Evolutionary conservation across 164 flowering plant species (phyloP), one percentile per base, ranked within the genome.

Genomic region (Chimonanthus praecox): DNA sequence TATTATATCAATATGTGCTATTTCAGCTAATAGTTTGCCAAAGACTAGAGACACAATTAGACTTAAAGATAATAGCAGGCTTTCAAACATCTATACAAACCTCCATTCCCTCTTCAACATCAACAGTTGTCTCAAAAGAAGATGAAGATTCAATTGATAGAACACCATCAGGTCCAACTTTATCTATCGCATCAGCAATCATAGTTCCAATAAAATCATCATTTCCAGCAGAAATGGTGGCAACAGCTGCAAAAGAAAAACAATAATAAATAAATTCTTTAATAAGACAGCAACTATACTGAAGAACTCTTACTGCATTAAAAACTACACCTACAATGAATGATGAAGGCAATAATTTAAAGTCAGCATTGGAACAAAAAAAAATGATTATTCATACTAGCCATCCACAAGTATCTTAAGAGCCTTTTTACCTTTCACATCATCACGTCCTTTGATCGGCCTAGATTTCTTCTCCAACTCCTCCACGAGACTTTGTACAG

Each of bases 61-160:
- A 20, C 7, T 20, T 8, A 1, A 64, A 65, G 33, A 67, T 44
- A 74, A 9, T 18, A 3, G 2, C 18, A 66, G 6, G 45, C 44
- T 44, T 43, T 3, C 44, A 16, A 20, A 13, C 2, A 62, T 6
- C 9, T 2, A 48, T 46, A 61, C 92, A 72, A 3, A 93, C 98
- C 98, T 93, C 99, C 94, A 88, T 95, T 81, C 99, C 99, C 76
- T 95, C 99, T 84, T 93, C 99, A 20, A 95, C 97, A 50, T 92
- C 98, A 74, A 95, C 97, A 11, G 96, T 92, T 18, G 99, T 95
- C 86, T 95, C 99, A 75, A 93, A 95, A 16, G 99, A 95, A 5
- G 99, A 93, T 43, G 99, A 95, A 47, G 99, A 95, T 82, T 95
- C 99, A 79, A 95, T 95, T 6, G 99, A 95, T 67, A 95, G 82